These are phyloP conservation scores for Boeremia exigua DNA, from an alignment of 2,329 filamentous ascomycete species.

Conservation along the genomic window DNA sequence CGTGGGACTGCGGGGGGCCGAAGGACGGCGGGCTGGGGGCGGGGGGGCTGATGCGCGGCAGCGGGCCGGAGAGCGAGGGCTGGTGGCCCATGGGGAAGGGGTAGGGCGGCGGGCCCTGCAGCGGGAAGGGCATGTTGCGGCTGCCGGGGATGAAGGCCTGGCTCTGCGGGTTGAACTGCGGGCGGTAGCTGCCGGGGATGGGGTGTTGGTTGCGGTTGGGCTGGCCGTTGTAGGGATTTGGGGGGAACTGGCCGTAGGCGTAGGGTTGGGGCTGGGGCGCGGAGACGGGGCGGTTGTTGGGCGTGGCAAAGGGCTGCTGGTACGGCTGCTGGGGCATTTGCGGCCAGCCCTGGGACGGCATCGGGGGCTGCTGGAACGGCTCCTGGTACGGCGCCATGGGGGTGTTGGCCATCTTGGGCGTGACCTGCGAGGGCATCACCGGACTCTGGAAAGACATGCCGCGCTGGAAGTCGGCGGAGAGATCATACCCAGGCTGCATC, in stretches of 20 bases:
- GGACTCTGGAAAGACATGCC: conserved; percentile 54
- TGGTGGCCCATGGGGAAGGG: conserved; percentile 28
- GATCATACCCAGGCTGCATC: conserved; percentile 50
- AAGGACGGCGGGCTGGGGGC: conserved; percentile 35
- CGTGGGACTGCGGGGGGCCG: conserved; percentile 37
- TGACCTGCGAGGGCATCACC: conserved; percentile 42
- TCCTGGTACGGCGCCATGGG: conserved; percentile 45
- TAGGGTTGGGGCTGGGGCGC: conserved; percentile 58
- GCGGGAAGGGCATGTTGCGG: conserved; percentile 48
- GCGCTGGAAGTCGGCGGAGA: conserved; percentile 54
- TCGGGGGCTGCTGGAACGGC: conserved; percentile 38
- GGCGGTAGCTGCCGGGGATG: conserved; percentile 81
- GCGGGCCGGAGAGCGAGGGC: conserved; percentile 18
- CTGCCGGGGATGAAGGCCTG: conserved; percentile 82
- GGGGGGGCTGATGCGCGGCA: conserved; percentile 39
- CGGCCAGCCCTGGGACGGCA: conserved; percentile 41
- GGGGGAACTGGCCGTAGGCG: conserved; percentile 78
- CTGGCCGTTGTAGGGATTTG: conserved; percentile 61
- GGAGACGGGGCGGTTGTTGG: conserved; percentile 44
- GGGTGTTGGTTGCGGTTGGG: conserved; percentile 80
- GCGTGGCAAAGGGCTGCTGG: conserved; percentile 34
- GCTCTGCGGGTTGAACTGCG: conserved; percentile 92
- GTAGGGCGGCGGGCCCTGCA: conserved; percentile 44
- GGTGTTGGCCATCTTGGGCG: conserved; percentile 47
- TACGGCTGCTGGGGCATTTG: conserved; percentile 42